Percentiles rank a stretch among this genome's conserved stretches.
Evolutionary conservation across 176 grass and related monocot species (phyloP).

Genomic region (Otatea glauca): DNA sequence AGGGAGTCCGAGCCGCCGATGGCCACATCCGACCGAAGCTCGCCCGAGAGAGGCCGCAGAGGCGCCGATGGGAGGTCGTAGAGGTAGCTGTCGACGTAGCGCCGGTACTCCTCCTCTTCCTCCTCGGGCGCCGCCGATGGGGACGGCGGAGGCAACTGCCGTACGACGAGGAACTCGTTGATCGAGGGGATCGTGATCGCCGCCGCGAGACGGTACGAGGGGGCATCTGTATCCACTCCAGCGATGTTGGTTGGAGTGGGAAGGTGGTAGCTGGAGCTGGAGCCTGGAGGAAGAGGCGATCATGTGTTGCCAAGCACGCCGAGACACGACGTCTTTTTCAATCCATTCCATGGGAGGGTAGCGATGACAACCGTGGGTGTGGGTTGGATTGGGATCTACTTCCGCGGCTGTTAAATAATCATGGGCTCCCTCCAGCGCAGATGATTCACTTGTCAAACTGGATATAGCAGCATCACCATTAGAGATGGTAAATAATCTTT

Average conservation of each 20-base stretch:
- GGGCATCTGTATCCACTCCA: slow-evolving; percentile 41
- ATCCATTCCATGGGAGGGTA: too few relatives aligned
- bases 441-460: too few relatives aligned
- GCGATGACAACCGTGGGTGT: too few relatives aligned
- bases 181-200: slow-evolving; percentile 61
- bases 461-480: too few relatives aligned
- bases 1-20: slow-evolving; percentile 38
- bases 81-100: slow-evolving; percentile 76
- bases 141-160: slow-evolving; percentile 56
- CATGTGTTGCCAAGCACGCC: too few relatives aligned
- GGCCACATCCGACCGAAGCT: slow-evolving; percentile 37
- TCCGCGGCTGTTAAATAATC: too few relatives aligned
- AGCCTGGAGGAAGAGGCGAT: background rate
- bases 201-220: slow-evolving; percentile 52
- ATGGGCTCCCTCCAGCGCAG: too few relatives aligned
- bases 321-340: too few relatives aligned
- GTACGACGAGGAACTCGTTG: slow-evolving; percentile 68
- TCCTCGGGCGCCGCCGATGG: slow-evolving; percentile 14
- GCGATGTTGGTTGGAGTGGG: background rate
- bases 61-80: slow-evolving; percentile 83
- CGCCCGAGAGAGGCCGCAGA: slow-evolving; percentile 44
- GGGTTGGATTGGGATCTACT: too few relatives aligned
- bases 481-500: too few relatives aligned
- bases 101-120: slow-evolving; percentile 71
- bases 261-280: background rate